A percentile compares a stretch with the other conserved stretches of the same genome.
These are phyloP conservation scores for Fusarium piperis DNA, from an alignment of 2,329 filamentous ascomycete species.

Conservation along the genomic window DNA sequence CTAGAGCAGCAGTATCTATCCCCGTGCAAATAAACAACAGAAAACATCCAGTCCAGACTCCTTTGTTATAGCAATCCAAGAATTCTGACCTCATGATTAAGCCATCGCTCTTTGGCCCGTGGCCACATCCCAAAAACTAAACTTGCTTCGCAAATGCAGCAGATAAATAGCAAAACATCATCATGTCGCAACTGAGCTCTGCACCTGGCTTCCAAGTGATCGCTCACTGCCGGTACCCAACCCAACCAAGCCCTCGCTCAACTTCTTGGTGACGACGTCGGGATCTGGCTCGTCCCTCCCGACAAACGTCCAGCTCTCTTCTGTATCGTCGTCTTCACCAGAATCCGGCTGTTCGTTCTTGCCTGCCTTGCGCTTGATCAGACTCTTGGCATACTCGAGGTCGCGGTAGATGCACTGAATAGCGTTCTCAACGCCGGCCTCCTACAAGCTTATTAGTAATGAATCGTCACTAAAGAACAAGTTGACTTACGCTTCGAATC, in stretches of 20 bases:
- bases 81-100: constrained; percentile 16
- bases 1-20: constrained; percentile 36
- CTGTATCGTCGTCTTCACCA: constrained; percentile 67
- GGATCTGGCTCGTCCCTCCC: constrained; percentile 64
- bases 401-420: constrained; percentile 95
- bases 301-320: constrained; percentile 92
- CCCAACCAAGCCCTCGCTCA: constrained; percentile 48
- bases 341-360: constrained; percentile 57
- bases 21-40: background rate
- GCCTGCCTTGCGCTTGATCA: constrained; percentile 74
- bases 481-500: constrained; percentile 78
- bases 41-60: constrained; percentile 10
- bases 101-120: background rate
- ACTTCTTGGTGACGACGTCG: constrained; percentile 53
- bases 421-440: constrained; percentile 88
- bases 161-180: background rate
- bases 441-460: constrained; percentile 61
- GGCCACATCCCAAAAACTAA: background rate
- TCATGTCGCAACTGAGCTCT: constrained; percentile 22
- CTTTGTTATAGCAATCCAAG: constrained; percentile 14
- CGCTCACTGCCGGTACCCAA: constrained; percentile 32
- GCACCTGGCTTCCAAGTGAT: constrained; percentile 38
- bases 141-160: background rate
- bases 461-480: background rate
- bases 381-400: constrained; percentile 87